Base-by-base conservation (phyloP, 108 stramenopile genomes). In the Bacterosira constricta region DNA sequence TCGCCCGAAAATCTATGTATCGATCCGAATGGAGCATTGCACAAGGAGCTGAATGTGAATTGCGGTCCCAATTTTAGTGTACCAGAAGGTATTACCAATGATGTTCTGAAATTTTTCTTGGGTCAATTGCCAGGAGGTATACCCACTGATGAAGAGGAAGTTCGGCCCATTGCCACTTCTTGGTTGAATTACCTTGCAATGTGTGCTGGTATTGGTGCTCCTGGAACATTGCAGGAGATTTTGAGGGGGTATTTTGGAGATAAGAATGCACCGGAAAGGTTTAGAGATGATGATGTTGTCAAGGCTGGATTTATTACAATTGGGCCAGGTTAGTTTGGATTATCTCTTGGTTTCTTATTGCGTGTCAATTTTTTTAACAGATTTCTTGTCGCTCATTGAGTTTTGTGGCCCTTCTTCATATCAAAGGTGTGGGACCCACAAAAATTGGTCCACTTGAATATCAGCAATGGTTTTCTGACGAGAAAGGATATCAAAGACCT, bases 121-220 rank as follows among this genome's bases (percentile, higher is more conserved):
- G 13, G 37, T 20, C 49, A 36, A 13, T 41, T 79, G 11, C 78
- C 78, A 11, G 78, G 78, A 6, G 72, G 72, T n/a, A 21, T 63
- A 3, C 72, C 78, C 31, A 36, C 54, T 29, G 56, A 67, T 41
- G 49, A 39, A 34, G 4, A 31, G 50, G 42, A 69, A 49, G 12
- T 74, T 15, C 10, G 65, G 18, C 71, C 66, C 21, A 78, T 85
- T 32, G 69, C 77, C 6, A 69, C 76, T 36, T 63, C 86, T 1
- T 90, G 89, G 89, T 29, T 90, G 31, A 90, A 90, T 50, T 90
- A 90, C 69, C 52, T 88, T 75, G 85, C 88, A 12, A 92, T 92
- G 91, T 89, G 87, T 50, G 85, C 83, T 7, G 91, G 91, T 8
- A 88, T 92, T 54, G 88, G 77, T 9, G 79, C 87, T 17, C 83